Base-by-base conservation (phyloP, 306 rosid species). In the Trifolium repens region DNA sequence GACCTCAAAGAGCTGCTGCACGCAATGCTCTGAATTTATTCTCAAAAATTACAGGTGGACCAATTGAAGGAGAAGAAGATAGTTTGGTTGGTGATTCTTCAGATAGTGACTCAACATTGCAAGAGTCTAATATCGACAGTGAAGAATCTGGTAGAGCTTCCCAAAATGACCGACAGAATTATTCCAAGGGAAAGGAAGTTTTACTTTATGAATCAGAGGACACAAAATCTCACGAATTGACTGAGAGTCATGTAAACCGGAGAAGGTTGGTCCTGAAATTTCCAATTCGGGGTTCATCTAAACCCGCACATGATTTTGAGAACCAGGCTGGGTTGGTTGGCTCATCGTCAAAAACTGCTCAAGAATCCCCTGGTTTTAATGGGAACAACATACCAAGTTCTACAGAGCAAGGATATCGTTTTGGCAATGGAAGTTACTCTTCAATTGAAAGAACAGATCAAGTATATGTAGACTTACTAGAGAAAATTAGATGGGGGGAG, bases 1-100 rank as follows among this genome's bases (percentile, higher is more conserved):
- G 99, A 84, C 99, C 99, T 73, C 97, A 76, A 87, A 88, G 99
- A 79, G 97, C 91, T 78, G 98, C 99, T 43, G 99, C 99, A 43
- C 93, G 91, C 72, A 92, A 96, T 77, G 99, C 98, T 40, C 92
- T 91, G 53, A 84, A 78, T 79, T 79, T 93, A 77, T 89, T 96
- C 76, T 92, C 98, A 30, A 92, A 87, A 85, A 86, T 96, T 78
- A 87, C 91, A 2, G 97, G 97, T 63, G 84, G 89, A 13, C 87
- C 88, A 77, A 81, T 89, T 43, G 99, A 87, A 77, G 91, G 84
- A 61, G 99, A 92, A 84, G 98, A 96, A 71, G 90, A 90, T 75
- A 91, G 86, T 76, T 78, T 77, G 9, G 91, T 80, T 72, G 88
- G 76, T 68, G 93, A 90, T 82, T 81, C 72, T 67, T 90, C 97